Percentiles rank a stretch among this genome's conserved stretches.
Evolutionary conservation across 192 early-diverging fungal genomes (phyloP).

Genomic region (Gonapodya prolifera): DNA sequence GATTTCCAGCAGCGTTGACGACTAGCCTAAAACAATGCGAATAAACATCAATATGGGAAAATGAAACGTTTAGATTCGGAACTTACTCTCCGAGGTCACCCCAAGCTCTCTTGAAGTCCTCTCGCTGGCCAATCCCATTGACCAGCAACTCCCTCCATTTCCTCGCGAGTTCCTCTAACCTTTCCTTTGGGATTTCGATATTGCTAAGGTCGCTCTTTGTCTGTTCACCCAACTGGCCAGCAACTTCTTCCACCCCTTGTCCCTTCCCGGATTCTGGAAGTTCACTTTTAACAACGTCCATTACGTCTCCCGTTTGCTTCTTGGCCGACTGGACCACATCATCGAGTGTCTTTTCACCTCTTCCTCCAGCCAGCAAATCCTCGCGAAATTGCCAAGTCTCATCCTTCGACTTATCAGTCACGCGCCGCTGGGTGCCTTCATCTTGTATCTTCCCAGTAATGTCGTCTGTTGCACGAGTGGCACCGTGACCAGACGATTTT

Average conservation of each 20-base stretch:
- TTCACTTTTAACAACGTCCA: constrained; percentile 22
- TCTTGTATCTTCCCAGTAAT: not conserved
- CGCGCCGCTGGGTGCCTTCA: not conserved
- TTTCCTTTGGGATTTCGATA: not conserved
- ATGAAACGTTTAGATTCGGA: too few species aligned
- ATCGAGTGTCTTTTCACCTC: constrained; percentile 11
- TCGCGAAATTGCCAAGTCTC: not conserved
- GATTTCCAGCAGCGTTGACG: not conserved
- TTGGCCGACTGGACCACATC: constrained; percentile 9
- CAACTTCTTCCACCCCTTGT: constrained; percentile 14
- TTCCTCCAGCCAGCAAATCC: constrained; percentile 4
- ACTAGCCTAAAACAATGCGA: not conserved
- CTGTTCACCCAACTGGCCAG: too few species aligned
- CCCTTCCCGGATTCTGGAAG: constrained; percentile 10
- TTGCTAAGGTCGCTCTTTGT: not conserved
- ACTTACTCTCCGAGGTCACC: not conserved
- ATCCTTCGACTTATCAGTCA: not conserved
- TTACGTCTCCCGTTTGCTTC: constrained; percentile 19
- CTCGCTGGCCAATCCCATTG: not conserved
- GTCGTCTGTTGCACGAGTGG: not conserved
- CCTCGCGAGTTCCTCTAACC: not conserved
- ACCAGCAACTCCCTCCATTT: not conserved
- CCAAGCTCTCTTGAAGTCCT: not conserved
- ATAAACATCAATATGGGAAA: too few species aligned
- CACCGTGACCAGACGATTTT: too few species aligned